A percentile compares a stretch with the other conserved stretches of the same genome.
Evolutionary conservation across 2,329 filamentous ascomycete species (phyloP).

Genomic region (Phoma sp.): DNA sequence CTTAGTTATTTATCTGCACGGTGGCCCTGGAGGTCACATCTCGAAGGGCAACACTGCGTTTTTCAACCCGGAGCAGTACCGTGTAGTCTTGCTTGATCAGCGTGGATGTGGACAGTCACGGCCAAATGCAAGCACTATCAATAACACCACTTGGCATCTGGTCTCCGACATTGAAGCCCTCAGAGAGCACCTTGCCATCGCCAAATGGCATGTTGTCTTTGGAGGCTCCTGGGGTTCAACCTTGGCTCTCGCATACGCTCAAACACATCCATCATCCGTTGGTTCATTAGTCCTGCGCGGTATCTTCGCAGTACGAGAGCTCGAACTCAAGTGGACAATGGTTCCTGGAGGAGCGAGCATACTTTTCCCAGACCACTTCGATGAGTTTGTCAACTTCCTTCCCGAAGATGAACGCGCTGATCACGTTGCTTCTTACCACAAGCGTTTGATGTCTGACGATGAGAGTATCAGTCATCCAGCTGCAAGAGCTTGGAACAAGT

Average conservation of each 20-base stretch:
- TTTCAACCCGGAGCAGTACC: constrained; percentile 56
- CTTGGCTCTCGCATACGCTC: constrained; percentile 54
- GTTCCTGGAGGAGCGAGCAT: constrained; percentile 37
- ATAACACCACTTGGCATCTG: constrained; percentile 57
- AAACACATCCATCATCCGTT: constrained; percentile 51
- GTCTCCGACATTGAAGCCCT: constrained; percentile 57
- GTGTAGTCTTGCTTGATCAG: constrained; percentile 58
- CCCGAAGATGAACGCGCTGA: constrained; percentile 50
- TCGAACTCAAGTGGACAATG: constrained; percentile 50
- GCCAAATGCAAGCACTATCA: constrained; percentile 50
- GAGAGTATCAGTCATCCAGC: constrained; percentile 37
- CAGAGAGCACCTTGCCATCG: constrained; percentile 51
- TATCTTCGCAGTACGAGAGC: constrained; percentile 49
- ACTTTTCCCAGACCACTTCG: constrained; percentile 52
- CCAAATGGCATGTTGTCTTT: constrained; percentile 56
- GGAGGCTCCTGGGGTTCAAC: constrained; percentile 60
- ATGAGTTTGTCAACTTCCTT: constrained; percentile 46
- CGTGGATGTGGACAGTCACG: constrained; percentile 55
- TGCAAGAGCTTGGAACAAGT: constrained; percentile 48
- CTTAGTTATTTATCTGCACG: constrained; percentile 53
- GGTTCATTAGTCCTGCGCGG: constrained; percentile 53
- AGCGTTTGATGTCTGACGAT: constrained; percentile 49
- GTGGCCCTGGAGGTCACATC: constrained; percentile 53
- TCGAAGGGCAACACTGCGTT: constrained; percentile 49
- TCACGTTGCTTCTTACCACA: constrained; percentile 50